Percentiles rank a stretch among this genome's conserved stretches.
Conservation (phyloP, 116 monocot species). For the Trichopus zeylanicus region DNA sequence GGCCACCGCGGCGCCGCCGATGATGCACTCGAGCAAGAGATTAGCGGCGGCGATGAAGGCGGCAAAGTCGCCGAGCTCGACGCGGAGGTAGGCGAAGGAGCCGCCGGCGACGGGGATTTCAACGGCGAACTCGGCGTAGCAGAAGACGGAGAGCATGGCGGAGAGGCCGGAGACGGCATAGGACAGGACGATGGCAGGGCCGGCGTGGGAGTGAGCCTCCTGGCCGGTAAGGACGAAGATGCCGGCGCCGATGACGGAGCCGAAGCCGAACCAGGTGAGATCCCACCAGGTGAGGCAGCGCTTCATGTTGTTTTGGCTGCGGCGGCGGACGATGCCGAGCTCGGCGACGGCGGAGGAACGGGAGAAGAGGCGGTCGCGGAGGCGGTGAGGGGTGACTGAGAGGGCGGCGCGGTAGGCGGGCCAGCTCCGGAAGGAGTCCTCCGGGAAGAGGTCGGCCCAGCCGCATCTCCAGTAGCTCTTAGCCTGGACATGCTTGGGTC, state of each 20-base stretch:
- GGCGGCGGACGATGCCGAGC: constrained; percentile 8
- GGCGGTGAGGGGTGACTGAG: constrained; percentile 8
- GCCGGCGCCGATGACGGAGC: constrained; percentile 51
- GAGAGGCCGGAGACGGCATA: constrained; percentile 38
- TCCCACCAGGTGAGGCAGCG: constrained; percentile 38
- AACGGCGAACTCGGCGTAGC: constrained; percentile 76
- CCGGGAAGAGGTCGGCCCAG: constrained; percentile 24
- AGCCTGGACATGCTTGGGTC: background rate
- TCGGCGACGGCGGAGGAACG: constrained; percentile 12
- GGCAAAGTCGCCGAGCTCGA: constrained; percentile 43
- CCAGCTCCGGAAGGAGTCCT: constrained; percentile 24
- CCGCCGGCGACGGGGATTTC: constrained; percentile 57
- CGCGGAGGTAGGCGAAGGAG: constrained; percentile 37
- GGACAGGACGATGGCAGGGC: constrained; percentile 41
- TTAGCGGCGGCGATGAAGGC: constrained; percentile 45
- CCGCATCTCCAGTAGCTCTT: constrained; percentile 18
- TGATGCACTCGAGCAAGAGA: constrained; percentile 31
- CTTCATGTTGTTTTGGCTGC: constrained; percentile 3
- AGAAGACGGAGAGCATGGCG: constrained; percentile 71
- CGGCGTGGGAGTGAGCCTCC: constrained; percentile 22
- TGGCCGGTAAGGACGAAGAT: constrained; percentile 52
- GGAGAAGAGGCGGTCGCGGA: constrained; percentile 8
- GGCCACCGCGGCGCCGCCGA: constrained; percentile 28
- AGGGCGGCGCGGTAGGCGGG: constrained; percentile 12
- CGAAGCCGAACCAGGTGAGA: constrained; percentile 47